Conservation (phyloP, 257 asterid species). For the Solanum raphanifolium region DNA sequence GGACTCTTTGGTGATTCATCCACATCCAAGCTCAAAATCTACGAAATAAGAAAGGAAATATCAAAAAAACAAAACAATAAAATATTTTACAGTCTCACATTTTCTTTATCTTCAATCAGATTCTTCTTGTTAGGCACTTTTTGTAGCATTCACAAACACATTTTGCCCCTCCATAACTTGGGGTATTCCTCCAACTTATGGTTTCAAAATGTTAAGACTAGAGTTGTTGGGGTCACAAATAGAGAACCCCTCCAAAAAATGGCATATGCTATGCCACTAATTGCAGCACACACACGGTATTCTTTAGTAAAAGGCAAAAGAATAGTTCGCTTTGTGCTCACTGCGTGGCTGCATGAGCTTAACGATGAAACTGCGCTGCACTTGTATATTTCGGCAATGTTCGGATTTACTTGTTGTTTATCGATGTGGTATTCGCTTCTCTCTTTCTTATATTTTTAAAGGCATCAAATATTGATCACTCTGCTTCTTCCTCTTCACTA, state of each 20-base stretch:
- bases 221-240: background rate
- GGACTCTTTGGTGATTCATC: constrained; percentile 50
- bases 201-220: background rate
- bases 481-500: background rate
- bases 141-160: constrained; percentile 21
- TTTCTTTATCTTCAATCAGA: constrained; percentile 31
- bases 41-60: background rate
- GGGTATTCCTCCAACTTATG: no score
- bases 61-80: background rate
- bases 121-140: constrained; percentile 5
- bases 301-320: background rate
- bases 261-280: background rate
- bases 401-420: background rate
- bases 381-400: background rate
- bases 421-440: background rate
- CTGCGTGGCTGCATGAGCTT: background rate
- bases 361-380: rapidly evolving
- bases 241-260: background rate
- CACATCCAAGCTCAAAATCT: constrained; percentile 36
- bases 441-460: background rate
- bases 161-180: constrained; percentile 34
- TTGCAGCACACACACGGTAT: background rate
- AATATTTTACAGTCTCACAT: constrained; percentile 39
- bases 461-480: background rate
- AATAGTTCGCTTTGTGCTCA: background rate